A percentile compares a stretch with the other conserved stretches of the same genome.
Evolutionary conservation across 805 yeast species (phyloP).

Genomic region (Citeromyces nyonsensis): DNA sequence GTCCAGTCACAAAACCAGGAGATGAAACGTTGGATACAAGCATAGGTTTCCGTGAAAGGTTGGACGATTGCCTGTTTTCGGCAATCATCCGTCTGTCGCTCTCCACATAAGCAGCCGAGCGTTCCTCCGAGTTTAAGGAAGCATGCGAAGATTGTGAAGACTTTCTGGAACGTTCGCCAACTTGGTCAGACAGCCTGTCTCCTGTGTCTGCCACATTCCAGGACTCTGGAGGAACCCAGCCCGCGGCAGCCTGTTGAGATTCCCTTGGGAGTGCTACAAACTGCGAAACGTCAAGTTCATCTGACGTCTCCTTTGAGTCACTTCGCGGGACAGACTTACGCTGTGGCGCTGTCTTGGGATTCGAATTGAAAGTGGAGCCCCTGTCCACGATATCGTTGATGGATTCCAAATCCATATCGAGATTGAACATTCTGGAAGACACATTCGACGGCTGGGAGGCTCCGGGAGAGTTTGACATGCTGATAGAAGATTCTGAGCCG

Average conservation of each 20-base stretch:
- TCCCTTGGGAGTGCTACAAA: too few relatives aligned
- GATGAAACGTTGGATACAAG: neutral
- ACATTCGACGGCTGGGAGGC: too few relatives aligned
- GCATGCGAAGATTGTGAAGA: conserved; percentile 2
- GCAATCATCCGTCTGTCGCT: neutral
- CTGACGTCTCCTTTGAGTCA: too few relatives aligned
- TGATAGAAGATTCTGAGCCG: too few relatives aligned
- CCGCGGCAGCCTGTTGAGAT: neutral
- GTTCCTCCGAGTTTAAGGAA: conserved; percentile 1
- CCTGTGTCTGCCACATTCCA: conserved; percentile 4
- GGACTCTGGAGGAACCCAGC: conserved; percentile 5
- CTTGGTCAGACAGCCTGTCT: conserved; percentile 2
- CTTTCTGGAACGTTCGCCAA: neutral
- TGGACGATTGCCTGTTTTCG: neutral
- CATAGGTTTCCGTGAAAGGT: neutral
- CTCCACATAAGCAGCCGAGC: conserved; percentile 2
- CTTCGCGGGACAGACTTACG: too few relatives aligned
- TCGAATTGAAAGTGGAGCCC: too few relatives aligned
- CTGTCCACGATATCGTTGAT: too few relatives aligned
- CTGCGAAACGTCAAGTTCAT: too few relatives aligned
- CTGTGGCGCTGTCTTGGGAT: too few relatives aligned
- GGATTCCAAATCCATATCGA: too few relatives aligned
- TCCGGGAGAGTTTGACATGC: too few relatives aligned
- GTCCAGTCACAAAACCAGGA: neutral
- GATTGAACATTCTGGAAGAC: too few relatives aligned